phyloP scores from a whole-genome alignment of 495 filamentous ascomycete genomes.

The Penicillium samsonianum region DNA sequence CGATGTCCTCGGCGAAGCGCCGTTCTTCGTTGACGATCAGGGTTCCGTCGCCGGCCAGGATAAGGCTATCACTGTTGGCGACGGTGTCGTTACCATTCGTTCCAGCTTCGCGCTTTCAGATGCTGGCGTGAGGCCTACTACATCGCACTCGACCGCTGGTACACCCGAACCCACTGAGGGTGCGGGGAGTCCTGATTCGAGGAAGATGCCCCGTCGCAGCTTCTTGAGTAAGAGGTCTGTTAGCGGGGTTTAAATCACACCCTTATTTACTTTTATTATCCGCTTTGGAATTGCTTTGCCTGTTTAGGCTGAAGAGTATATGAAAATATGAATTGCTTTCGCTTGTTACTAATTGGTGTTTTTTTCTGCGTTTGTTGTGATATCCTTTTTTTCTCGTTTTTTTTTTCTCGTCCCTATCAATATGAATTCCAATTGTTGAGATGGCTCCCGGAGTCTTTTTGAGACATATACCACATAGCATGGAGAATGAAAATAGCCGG shows the following conservation, averaged over 20 bases:
- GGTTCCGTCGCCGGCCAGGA: conserved; percentile 63
- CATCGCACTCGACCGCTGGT: conserved; percentile 40
- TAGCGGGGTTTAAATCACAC: conserved; percentile 40
- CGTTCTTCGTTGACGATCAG: conserved; percentile 90
- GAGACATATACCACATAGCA: not conserved
- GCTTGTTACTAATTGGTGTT: conserved; percentile 3
- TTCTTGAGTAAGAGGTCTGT: conserved; percentile 59
- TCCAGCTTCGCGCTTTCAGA: conserved; percentile 57
- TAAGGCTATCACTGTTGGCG: conserved; percentile 70
- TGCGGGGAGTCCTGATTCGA: conserved; percentile 57
- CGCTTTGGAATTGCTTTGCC: conserved; percentile 4
- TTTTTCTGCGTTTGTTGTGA: conserved; percentile 17
- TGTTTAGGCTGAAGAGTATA: conserved; percentile 15
- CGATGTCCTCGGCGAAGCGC: conserved; percentile 73
- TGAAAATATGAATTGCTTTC: conserved; percentile 16
- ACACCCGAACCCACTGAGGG: conserved; percentile 35
- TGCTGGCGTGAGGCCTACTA: conserved; percentile 35
- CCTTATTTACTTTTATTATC: conserved; percentile 5
- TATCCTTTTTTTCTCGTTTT: conserved; percentile 20
- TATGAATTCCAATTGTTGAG: conserved; percentile 2
- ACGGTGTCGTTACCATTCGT: conserved; percentile 65
- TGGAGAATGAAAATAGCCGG: not conserved
- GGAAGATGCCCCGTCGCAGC: conserved; percentile 47
- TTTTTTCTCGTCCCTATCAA: not conserved
- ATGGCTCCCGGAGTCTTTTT: not conserved